Conservation (phyloP, 768 basidiomycete genomes). For the Amanita subjunquillea region DNA sequence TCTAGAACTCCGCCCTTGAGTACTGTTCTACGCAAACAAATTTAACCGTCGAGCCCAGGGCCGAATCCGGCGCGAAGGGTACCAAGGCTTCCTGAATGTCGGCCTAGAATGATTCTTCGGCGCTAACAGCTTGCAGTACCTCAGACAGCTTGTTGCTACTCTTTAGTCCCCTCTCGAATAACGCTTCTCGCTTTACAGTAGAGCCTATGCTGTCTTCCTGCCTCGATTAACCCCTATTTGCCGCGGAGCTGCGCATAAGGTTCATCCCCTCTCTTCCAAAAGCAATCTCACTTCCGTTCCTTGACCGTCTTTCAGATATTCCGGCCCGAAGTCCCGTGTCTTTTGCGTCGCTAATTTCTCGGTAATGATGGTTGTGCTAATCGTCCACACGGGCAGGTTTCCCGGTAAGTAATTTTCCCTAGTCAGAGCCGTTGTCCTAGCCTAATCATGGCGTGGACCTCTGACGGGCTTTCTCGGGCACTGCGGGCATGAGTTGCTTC, state of each 20-base stretch:
- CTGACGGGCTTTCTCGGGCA: neutral
- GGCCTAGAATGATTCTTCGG: neutral
- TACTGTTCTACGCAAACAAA: neutral
- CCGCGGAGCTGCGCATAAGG: conserved; percentile 3
- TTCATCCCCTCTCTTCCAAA: conserved; percentile 2
- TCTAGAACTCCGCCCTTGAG: neutral
- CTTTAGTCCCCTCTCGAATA: neutral
- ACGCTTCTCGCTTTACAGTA: neutral
- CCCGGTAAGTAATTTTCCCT: neutral
- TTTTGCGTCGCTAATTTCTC: neutral
- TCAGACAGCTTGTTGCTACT: conserved; percentile 3
- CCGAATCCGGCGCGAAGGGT: neutral
- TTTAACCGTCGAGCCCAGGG: neutral
- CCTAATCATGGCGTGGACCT: neutral
- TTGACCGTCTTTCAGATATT: neutral
- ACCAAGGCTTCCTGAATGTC: neutral
- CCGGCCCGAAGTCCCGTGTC: conserved; percentile 4
- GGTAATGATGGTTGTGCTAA: neutral
- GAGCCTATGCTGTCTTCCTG: neutral
- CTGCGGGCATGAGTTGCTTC: neutral
- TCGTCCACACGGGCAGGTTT: neutral
- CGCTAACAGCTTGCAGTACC: neutral
- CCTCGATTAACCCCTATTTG: neutral
- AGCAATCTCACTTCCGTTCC: neutral
- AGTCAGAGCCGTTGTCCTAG: neutral